Percentiles rank a stretch among this genome's conserved stretches.
phyloP scores from a whole-genome alignment of 1,139 yeast species.

The Martiniozyma asiatica region DNA sequence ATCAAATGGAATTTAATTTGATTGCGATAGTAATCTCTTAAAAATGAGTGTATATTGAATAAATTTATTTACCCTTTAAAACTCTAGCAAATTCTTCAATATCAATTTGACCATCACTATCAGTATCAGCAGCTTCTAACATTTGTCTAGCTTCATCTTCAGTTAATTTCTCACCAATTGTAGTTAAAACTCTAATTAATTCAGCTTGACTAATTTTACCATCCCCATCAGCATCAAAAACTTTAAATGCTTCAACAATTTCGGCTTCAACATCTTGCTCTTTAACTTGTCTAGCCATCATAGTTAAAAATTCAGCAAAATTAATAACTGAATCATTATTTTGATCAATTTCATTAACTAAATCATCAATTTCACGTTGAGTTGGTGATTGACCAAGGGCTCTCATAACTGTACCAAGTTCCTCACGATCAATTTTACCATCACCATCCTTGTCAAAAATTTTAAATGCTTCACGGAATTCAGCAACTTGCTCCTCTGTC shows the following conservation, averaged over 20 bases:
- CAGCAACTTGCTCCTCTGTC: slow-evolving; percentile 92
- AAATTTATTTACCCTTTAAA: slow-evolving; percentile 21
- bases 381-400: slow-evolving; percentile 95
- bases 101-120: slow-evolving; percentile 92
- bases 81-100: slow-evolving; percentile 72
- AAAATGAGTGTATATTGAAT: no score
- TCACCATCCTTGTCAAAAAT: slow-evolving; percentile 93
- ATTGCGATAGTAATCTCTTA: no score
- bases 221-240: slow-evolving; percentile 83
- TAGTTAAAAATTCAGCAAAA: slow-evolving; percentile 63
- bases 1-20: no score
- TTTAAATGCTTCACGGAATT: slow-evolving; percentile 95
- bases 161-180: slow-evolving; percentile 90
- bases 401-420: slow-evolving; percentile 96
- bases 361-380: slow-evolving; percentile 88
- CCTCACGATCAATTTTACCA: slow-evolving; percentile 91
- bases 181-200: slow-evolving; percentile 88
- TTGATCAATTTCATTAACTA: slow-evolving; percentile 93
- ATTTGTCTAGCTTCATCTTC: slow-evolving; percentile 96
- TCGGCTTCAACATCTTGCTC: slow-evolving; percentile 97
- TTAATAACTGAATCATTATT: slow-evolving; percentile 93
- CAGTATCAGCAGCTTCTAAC: slow-evolving; percentile 92
- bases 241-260: slow-evolving; percentile 94
- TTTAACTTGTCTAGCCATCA: slow-evolving; percentile 77
- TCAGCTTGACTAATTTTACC: slow-evolving; percentile 96